Base-by-base conservation (phyloP, 768 basidiomycete genomes). In the Fomitopsis serialis region DNA sequence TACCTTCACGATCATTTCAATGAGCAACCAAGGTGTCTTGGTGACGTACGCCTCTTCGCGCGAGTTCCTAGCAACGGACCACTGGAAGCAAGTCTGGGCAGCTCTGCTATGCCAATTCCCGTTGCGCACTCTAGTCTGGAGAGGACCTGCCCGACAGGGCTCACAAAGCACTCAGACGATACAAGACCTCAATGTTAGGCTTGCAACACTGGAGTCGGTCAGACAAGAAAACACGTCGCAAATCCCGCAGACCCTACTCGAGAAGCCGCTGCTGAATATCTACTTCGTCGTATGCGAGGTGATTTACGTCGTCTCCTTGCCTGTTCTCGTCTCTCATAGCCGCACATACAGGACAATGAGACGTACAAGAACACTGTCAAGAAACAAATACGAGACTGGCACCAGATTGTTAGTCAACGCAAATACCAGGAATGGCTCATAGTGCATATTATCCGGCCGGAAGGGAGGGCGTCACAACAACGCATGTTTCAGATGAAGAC, bases 381-480 rank as follows among this genome's bases (percentile, higher is more conserved):
- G 64, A 89, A 85, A 58, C 91, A 96, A 66, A 88, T 98, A 58
- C 89, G 90, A 61, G 93, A 98, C 55, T 99, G 97, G 97, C 86
- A 91, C 54, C 74, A 75, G 2, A 66, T 76, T 2, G 72, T 92
- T 35, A 69, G 75, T 23, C 70, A 81, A 43, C 77, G 85, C 58
- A 93, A 85, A 70, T 84, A 89, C 62, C 92, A 94, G 66, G 96
- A 97, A 70, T 97, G 95, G 89, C 72, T 98, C 51, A 87, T 98
- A 55, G 74, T 96, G 7, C 88, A 97, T 59, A 80, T 98, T 45
- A 81, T 92, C 44, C 79, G 84, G 42, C 84, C 88, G 13, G 88
- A 92, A 63, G 69, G 77, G 17, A 80, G 81, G 61, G 71, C 76
- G 11, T 72, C 74, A 13, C 73, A 79, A 40, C 81, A 80, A 13